Base-by-base conservation (phyloP, 2,329 filamentous ascomycete genomes). In the Fusarium sp. region DNA sequence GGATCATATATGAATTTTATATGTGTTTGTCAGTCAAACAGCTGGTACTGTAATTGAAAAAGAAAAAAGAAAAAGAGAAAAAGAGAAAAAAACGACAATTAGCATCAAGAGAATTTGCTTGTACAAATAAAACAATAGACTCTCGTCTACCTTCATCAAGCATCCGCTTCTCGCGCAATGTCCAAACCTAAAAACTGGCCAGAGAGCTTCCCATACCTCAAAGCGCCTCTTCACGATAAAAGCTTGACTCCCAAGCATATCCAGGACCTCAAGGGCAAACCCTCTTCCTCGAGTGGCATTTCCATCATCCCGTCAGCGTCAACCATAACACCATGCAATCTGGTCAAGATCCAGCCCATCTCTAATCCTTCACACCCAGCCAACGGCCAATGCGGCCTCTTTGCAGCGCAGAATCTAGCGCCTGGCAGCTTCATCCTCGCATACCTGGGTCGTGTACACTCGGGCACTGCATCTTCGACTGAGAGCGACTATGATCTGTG, bases 401-500 rank as follows among this genome's bases (percentile, higher is more conserved):
- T 90, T 73, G 88, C 89, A 6, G 78, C 85, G 2, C 82, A 81
- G 10, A 75, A 83, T 55, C 82, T 91, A 12, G 74, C 79, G 14
- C 84, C 89, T 0, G 88, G 86, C 3, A 79, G 82, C 3, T 84
- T 90, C 44, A 83, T 91, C 51, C 71, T 91, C n/a, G 84, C 85
- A 19, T 91, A 91, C 75, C 79, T 90, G 6, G 89, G 89, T 8
- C 79, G 86, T 18, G 80, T 89, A 48, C 89, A 91, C 77, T 79
- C 81, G 18, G 68, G 77, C 45, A 62, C 74, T 54, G 55, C 74
- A 69, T 73, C 77, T 4, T 71, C 72, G 21, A 67, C 61, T 4
- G 73, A 75, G 30, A 79, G 78, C 9, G 86, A 91, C 78, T 91
- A 91, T 74, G 89, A 91, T 75, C 80, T 91, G 26, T 89, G 87